Percentiles rank a stretch among this genome's conserved stretches.
Evolutionary conservation across 2,329 filamentous ascomycete species (phyloP).

Genomic region (Paecilomyces fulvus): DNA sequence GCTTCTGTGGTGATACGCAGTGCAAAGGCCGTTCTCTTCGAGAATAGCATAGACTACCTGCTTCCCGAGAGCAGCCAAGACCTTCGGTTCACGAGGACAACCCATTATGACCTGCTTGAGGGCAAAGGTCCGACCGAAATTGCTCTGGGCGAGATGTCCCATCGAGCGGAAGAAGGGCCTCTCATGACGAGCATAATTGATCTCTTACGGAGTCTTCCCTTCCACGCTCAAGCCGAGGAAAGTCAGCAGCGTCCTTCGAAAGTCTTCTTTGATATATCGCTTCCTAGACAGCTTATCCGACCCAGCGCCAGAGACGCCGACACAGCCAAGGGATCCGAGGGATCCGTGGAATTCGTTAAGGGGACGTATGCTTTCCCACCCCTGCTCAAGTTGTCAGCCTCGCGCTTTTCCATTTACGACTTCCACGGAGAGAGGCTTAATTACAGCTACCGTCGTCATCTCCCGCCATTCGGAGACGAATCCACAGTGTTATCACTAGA

Average conservation of each 20-base stretch:
- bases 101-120: conserved; percentile 20
- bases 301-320: neutral
- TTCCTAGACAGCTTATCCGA: conserved; percentile 18
- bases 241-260: conserved; percentile 12
- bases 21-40: conserved; percentile 20
- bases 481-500: conserved; percentile 24
- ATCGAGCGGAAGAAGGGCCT: neutral
- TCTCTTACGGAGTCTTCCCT: conserved; percentile 11
- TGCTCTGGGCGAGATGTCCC: neutral
- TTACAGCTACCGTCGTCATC: conserved; percentile 23
- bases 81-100: conserved; percentile 29
- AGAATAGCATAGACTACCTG: conserved; percentile 28
- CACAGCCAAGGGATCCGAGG: neutral
- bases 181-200: conserved; percentile 14
- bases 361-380: conserved; percentile 29
- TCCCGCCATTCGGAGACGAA: conserved; percentile 21
- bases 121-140: neutral
- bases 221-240: conserved; percentile 6
- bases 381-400: conserved; percentile 18
- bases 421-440: conserved; percentile 23
- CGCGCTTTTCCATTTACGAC: conserved; percentile 22
- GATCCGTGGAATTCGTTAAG: conserved; percentile 6
- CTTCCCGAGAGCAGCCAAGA: conserved; percentile 31
- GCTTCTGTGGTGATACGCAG: conserved; percentile 16
- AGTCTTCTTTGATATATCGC: conserved; percentile 19